These are phyloP conservation scores for Xylaria palmicola DNA, from an alignment of 495 filamentous ascomycete species.

Conservation along the genomic window DNA sequence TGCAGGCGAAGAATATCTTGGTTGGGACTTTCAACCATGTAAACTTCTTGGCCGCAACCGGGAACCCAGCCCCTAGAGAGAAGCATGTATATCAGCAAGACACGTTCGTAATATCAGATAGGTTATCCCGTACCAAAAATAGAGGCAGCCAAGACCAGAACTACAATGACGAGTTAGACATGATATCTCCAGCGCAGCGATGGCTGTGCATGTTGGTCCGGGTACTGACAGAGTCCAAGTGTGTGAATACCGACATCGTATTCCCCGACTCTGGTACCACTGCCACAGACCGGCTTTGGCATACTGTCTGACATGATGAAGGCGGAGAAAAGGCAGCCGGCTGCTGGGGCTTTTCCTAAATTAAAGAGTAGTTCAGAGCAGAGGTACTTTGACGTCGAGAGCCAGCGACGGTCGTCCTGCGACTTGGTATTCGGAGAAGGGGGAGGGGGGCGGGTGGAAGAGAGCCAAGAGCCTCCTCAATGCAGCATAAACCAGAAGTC, in stretches of 20 bases:
- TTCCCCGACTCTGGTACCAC: constrained; percentile 40
- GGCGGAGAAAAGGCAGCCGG: constrained; percentile 16
- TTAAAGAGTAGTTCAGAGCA: constrained; percentile 5
- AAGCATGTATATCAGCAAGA: neutral
- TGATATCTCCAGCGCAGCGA: neutral
- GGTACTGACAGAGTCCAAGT: constrained; percentile 48
- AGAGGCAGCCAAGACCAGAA: constrained; percentile 40
- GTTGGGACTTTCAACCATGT: constrained; percentile 53
- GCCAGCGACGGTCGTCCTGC: constrained; percentile 28
- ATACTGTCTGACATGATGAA: constrained; percentile 22
- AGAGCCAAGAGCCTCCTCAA: neutral
- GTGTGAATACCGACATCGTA: constrained; percentile 52
- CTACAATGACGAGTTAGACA: constrained; percentile 19
- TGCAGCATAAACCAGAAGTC: neutral
- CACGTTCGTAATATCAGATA: neutral
- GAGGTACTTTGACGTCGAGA: constrained; percentile 12
- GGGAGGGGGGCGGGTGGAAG: neutral
- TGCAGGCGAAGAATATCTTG: constrained; percentile 54
- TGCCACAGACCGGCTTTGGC: constrained; percentile 44
- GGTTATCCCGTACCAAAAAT: constrained; percentile 35
- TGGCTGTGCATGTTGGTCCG: neutral
- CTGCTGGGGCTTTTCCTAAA: neutral
- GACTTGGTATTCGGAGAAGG: constrained; percentile 19
- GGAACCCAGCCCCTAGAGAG: constrained; percentile 45
- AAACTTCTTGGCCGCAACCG: constrained; percentile 54